Evolutionary conservation across 2,329 filamentous ascomycete genomes (phyloP).

Genomic region (Cyphellophora attinorum): DNA sequence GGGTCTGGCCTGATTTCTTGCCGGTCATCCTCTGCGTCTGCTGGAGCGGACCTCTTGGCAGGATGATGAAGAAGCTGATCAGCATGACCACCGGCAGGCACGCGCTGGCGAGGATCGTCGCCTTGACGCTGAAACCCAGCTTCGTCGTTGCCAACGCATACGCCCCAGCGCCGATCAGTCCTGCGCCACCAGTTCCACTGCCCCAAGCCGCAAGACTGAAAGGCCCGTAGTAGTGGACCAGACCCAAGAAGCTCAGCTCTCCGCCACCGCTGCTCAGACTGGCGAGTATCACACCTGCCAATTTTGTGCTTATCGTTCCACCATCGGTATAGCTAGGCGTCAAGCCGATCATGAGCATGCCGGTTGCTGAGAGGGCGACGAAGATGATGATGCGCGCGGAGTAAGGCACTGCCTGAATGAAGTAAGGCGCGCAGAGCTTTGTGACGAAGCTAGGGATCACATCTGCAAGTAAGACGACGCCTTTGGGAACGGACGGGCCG

Average conservation of each 20-base stretch:
- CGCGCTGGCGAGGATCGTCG: slow-evolving; percentile 67
- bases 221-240: slow-evolving; percentile 88
- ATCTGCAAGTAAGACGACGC: slow-evolving; percentile 84
- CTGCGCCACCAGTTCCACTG: slow-evolving; percentile 82
- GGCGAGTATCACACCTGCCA: slow-evolving; percentile 74
- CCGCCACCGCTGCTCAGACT: slow-evolving; percentile 79
- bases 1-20: slow-evolving; percentile 29
- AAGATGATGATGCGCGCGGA: slow-evolving; percentile 63
- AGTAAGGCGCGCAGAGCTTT: slow-evolving; percentile 85
- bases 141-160: slow-evolving; percentile 82
- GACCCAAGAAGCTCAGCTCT: slow-evolving; percentile 79
- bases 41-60: slow-evolving; percentile 58
- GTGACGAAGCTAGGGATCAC: slow-evolving; percentile 81
- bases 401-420: slow-evolving; percentile 83
- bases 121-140: slow-evolving; percentile 62
- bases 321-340: slow-evolving; percentile 53
- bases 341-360: slow-evolving; percentile 82
- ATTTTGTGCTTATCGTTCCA: slow-evolving; percentile 60
- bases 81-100: slow-evolving; percentile 73
- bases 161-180: slow-evolving; percentile 73
- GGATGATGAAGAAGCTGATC: slow-evolving; percentile 70
- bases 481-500: slow-evolving; percentile 75
- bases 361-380: slow-evolving; percentile 63
- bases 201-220: slow-evolving; percentile 86
- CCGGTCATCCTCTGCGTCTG: slow-evolving; percentile 23